Evolutionary conservation across 257 asterid genomes (phyloP), one percentile per base, ranked within the genome.

Genomic region (Solanum rostratum): DNA sequence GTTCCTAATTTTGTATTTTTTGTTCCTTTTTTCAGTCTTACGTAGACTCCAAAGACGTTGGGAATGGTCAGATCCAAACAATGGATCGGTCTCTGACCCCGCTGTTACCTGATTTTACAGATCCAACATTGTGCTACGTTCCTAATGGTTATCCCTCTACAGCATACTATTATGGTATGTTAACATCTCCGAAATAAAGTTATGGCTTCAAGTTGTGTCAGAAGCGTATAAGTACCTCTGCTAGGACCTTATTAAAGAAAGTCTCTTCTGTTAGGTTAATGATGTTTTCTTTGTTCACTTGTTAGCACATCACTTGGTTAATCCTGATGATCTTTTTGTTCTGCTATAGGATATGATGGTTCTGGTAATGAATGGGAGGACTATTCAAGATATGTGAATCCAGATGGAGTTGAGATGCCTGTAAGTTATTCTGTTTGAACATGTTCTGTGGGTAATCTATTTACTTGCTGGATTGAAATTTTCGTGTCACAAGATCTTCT

Each of bases 101-200:
- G 74, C 1, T 91, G 7, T 43, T 88, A 37, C 85, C 91, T 0
- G 90, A 89, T 76, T 85, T 79, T 41, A 86, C 85, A 83, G 93
- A 92, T 87, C 94, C 95, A 19, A 39, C 91, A 1, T 5, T 89
- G 78, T 90, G 85, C 54, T 89, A 87, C 86, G 78, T 83, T 49
- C 95, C 89, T 22, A 90, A 73, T 90, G 91, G 91, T 24, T 93
- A 91, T 83, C 88, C 92, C 7, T 85, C 91, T 18, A 52, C 89
- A 59, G 86, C 91, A 11, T 90, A 86, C 83, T 91, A 87, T 79
- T 92, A 81, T 45, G 79, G 89, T 10, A 86, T 60, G 68, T 50
- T 13, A 43, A n/a, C 29, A 14, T 59, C 54, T 9, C 14, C 54
- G 2, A 0, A 80, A 19, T 30, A 16, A 20, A 49, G 37, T 55